These are phyloP conservation scores for Pichia sp. DNA, from an alignment of 1,139 yeast genomes.

Conservation along the genomic window DNA sequence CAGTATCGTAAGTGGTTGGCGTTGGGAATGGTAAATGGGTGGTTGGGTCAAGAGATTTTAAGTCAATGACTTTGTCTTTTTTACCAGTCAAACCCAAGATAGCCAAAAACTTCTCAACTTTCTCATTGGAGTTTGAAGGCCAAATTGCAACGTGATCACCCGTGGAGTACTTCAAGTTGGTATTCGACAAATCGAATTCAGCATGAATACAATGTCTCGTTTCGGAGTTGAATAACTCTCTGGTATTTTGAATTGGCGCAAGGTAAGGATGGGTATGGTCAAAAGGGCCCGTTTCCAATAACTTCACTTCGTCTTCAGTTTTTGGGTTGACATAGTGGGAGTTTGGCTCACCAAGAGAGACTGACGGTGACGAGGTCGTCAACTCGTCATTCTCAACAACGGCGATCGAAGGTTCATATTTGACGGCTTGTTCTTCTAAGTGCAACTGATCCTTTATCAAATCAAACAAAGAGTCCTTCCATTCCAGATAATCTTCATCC, in stretches of 20 bases:
- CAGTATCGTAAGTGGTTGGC: constrained; percentile 87
- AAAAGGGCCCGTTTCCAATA: constrained; percentile 68
- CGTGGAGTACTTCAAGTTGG: constrained; percentile 80
- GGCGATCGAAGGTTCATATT: constrained; percentile 69
- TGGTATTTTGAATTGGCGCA: constrained; percentile 58
- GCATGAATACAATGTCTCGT: constrained; percentile 80
- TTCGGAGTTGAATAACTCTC: constrained; percentile 64
- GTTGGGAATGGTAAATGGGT: constrained; percentile 73
- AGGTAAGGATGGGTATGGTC: constrained; percentile 80
- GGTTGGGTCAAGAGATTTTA: constrained; percentile 66
- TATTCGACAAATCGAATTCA: constrained; percentile 74
- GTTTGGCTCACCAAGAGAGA: constrained; percentile 85
- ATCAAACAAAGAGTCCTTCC: constrained; percentile 81
- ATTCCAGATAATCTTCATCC: constrained; percentile 89
- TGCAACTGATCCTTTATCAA: constrained; percentile 60
- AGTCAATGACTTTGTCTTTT: constrained; percentile 53
- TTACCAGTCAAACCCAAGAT: constrained; percentile 59
- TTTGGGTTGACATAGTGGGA: constrained; percentile 49
- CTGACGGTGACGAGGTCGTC: constrained; percentile 35
- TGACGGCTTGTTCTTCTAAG: constrained; percentile 71
- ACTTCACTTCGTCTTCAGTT: constrained; percentile 34
- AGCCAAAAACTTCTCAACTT: constrained; percentile 57
- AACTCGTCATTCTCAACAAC: constrained; percentile 33
- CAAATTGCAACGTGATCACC: constrained; percentile 96
- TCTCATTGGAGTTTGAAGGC: constrained; percentile 84